Evolutionary conservation across 257 asterid species (phyloP).

Genomic region (Jasminum sambac): DNA sequence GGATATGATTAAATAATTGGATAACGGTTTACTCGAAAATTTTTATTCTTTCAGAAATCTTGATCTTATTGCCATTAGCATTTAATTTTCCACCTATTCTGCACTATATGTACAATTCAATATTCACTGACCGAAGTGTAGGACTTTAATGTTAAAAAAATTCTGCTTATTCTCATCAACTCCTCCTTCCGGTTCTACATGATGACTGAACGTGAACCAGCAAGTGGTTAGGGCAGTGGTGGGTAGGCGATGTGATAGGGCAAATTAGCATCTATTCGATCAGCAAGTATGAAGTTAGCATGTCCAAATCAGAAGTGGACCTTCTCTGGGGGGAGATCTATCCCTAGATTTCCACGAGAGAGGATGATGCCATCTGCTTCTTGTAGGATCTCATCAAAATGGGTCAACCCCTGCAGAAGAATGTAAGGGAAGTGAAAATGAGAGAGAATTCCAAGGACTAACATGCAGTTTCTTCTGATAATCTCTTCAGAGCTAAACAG

Average conservation of each 20-base stretch:
- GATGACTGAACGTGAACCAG: too few relatives aligned
- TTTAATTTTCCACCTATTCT: not conserved
- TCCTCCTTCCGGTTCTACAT: not conserved
- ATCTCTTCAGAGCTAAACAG: not conserved
- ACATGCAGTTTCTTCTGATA: slow-evolving; percentile 12
- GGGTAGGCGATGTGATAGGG: not conserved
- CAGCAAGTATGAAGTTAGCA: slow-evolving; percentile 5
- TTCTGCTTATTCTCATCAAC: not conserved
- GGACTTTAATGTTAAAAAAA: not conserved
- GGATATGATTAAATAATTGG: not conserved
- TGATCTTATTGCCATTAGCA: not conserved
- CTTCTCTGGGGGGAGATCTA: slow-evolving; percentile 98
- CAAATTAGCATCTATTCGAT: not conserved
- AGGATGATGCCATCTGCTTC: slow-evolving; percentile 97
- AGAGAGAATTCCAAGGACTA: slow-evolving; percentile 3
- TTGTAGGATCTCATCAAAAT: slow-evolving; percentile 88
- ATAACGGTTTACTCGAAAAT: not conserved
- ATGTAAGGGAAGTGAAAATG: slow-evolving; percentile 2
- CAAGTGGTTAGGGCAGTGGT: not conserved
- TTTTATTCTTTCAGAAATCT: not conserved
- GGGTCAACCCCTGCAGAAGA: slow-evolving; percentile 62
- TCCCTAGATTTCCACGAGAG: slow-evolving; percentile 94
- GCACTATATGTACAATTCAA: not conserved
- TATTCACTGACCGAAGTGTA: not conserved
- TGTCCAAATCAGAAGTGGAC: slow-evolving; percentile 29